A percentile compares a stretch with the other conserved stretches of the same genome.
Conservation (phyloP, 225 moss, liverwort and hornwort genomes). For the Straminergon stramineum region DNA sequence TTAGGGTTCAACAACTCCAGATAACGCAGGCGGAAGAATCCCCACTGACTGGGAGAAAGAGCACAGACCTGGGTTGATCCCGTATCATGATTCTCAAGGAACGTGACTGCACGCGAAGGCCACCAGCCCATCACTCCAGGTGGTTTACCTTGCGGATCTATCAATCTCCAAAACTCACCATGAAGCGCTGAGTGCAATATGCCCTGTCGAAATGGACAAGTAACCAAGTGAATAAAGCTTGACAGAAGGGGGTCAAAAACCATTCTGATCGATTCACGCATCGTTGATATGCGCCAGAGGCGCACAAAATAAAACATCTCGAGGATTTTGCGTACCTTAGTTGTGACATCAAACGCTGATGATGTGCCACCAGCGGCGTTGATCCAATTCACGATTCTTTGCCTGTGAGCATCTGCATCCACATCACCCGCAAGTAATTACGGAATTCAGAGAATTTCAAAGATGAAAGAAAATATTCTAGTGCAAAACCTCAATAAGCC, state of each 20-base stretch:
- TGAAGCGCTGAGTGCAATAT: conserved; percentile 87
- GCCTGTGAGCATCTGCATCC: conserved; percentile 74
- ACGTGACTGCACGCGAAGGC: conserved; percentile 89
- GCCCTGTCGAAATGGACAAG: conserved; percentile 36
- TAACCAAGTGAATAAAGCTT: not conserved
- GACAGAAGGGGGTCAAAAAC: not conserved
- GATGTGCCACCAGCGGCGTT: conserved; percentile 86
- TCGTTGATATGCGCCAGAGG: not conserved
- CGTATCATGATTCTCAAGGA: conserved; percentile 88
- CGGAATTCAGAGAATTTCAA: not conserved
- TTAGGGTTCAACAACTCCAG: not conserved
- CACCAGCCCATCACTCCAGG: conserved; percentile 97
- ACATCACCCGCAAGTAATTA: not conserved
- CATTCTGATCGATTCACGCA: not conserved
- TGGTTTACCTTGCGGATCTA: conserved; percentile 88
- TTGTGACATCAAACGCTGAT: conserved; percentile 94
- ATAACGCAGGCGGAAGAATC: not conserved
- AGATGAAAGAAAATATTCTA: not conserved
- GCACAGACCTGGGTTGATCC: conserved; percentile 74
- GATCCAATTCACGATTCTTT: conserved; percentile 91
- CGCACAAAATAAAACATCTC: not conserved
- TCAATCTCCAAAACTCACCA: conserved; percentile 84
- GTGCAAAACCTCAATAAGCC: not conserved
- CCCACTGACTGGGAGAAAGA: not conserved
- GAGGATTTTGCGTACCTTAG: conserved; percentile 39